phyloP scores from a whole-genome alignment of 2,329 filamentous ascomycete genomes.

The Fusarium secorum region DNA sequence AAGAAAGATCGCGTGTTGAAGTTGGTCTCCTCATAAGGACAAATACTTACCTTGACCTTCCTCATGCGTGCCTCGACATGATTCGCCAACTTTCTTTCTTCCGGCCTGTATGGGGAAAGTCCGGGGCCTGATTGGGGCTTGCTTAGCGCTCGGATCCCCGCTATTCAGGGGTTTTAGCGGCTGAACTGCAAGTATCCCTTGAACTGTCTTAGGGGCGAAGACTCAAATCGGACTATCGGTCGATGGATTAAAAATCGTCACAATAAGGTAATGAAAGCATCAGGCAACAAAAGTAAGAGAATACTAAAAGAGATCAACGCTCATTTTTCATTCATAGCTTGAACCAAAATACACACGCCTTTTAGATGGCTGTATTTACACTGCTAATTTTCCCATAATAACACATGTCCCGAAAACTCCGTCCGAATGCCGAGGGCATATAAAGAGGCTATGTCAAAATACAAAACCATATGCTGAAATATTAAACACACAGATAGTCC shows the following conservation, averaged over 20 bases:
- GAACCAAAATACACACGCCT: constrained; percentile 15
- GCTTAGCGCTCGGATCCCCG: constrained; percentile 30
- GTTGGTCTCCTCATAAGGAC: constrained; percentile 18
- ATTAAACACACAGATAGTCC: constrained; percentile 10
- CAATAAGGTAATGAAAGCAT: neutral
- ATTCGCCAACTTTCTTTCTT: constrained; percentile 22
- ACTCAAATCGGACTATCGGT: neutral
- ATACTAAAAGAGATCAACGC: neutral
- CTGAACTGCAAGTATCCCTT: constrained; percentile 16
- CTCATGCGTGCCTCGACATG: constrained; percentile 2
- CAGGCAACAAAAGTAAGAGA: neutral
- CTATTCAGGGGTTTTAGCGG: constrained; percentile 33
- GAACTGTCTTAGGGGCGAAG: constrained; percentile 20
- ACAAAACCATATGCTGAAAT: constrained; percentile 5
- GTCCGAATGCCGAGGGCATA: constrained; percentile 17
- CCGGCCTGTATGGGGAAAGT: constrained; percentile 16
- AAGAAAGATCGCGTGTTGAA: constrained; percentile 18
- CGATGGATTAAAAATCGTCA: neutral
- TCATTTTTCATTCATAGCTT: constrained; percentile 17
- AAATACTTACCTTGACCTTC: constrained; percentile 27
- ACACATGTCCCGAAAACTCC: constrained; percentile 11
- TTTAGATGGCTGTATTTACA: constrained; percentile 14
- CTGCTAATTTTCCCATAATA: constrained; percentile 14
- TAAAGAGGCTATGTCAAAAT: constrained; percentile 7
- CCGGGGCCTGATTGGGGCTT: constrained; percentile 23